Percentiles rank a stretch among this genome's conserved stretches.
Conservation (phyloP, 306 rosid species). For the Oemleria cerasiformis region DNA sequence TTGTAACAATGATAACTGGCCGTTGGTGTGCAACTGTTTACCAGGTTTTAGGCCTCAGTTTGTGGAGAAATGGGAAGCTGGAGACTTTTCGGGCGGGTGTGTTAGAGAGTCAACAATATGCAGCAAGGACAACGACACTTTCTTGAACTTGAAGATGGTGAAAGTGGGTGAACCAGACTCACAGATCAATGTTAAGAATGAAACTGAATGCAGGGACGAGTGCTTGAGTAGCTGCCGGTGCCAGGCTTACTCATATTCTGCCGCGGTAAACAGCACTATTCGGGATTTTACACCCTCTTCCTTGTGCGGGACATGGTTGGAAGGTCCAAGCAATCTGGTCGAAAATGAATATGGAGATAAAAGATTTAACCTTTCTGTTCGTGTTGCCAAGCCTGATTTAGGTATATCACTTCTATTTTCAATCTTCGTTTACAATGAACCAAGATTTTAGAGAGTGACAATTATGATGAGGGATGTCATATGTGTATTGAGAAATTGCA, state of each 20-base stretch:
- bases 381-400: slow-evolving; percentile 19
- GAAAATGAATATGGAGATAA: not conserved
- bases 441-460: too few relatives aligned
- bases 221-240: slow-evolving; percentile 21
- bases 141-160: slow-evolving; percentile 16
- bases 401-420: slow-evolving; percentile 22
- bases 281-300: not conserved
- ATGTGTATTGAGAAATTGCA: too few relatives aligned
- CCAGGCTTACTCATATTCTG: slow-evolving; percentile 36
- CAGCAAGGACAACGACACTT: not conserved
- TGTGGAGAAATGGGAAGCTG: not conserved
- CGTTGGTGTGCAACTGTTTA: slow-evolving; percentile 31
- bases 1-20: slow-evolving; percentile 15
- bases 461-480: too few relatives aligned
- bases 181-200: not conserved
- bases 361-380: slow-evolving; percentile 13
- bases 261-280: not conserved
- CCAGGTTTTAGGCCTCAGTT: slow-evolving; percentile 29
- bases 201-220: slow-evolving; percentile 11
- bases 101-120: not conserved
- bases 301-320: slow-evolving; percentile 26
- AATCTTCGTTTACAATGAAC: too few relatives aligned
- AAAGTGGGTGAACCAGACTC: not conserved
- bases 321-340: slow-evolving; percentile 10
- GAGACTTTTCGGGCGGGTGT: slow-evolving; percentile 28